phyloP scores from a whole-genome alignment of 2,329 filamentous ascomycete genomes.

The Pseudogymnoascus sp. region DNA sequence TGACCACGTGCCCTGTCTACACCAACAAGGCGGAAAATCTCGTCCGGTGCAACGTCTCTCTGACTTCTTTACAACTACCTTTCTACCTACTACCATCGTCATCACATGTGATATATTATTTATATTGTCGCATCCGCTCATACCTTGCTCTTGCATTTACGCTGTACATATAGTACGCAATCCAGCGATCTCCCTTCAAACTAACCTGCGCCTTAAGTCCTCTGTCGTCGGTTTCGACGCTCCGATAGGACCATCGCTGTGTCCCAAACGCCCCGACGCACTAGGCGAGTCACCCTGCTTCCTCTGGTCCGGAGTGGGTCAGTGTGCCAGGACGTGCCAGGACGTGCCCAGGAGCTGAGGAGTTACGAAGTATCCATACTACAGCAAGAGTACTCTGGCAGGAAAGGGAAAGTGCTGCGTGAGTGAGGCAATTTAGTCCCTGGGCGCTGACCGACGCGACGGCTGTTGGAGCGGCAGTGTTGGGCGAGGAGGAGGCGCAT shows the following conservation, averaged over 20 bases:
- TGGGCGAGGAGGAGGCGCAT: neutral
- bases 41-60: conserved; percentile 1
- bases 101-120: conserved; percentile 1
- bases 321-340: neutral
- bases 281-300: conserved; percentile 5
- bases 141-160: neutral
- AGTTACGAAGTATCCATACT: neutral
- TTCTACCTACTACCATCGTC: neutral
- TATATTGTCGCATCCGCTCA: neutral
- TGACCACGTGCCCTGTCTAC: neutral
- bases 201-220: neutral
- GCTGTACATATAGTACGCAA: neutral
- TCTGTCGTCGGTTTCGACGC: neutral
- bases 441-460: neutral
- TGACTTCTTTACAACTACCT: neutral
- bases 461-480: neutral
- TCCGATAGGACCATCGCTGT: neutral
- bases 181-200: neutral
- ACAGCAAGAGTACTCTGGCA: neutral
- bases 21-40: neutral
- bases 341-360: neutral
- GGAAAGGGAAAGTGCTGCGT: neutral
- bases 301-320: conserved; percentile 6
- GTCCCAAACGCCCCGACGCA: neutral
- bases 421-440: neutral